These are phyloP conservation scores for Stachybotrys echinatus DNA, from an alignment of 2,329 filamentous ascomycete species.

Conservation along the genomic window DNA sequence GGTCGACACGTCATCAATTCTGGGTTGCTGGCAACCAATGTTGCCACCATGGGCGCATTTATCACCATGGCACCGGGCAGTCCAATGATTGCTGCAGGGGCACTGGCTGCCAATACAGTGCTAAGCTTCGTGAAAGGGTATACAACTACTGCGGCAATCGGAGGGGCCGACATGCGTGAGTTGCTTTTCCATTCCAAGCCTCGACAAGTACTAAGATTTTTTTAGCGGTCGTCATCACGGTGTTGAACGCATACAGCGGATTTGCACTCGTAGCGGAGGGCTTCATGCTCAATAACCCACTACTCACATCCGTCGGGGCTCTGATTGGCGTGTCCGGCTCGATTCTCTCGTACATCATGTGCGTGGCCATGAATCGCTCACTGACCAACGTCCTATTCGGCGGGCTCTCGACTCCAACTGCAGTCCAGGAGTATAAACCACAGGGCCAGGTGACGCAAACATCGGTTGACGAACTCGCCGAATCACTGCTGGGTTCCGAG, in stretches of 20 bases:
- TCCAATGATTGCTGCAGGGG: slow-evolving; percentile 72
- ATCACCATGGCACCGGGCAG: slow-evolving; percentile 75
- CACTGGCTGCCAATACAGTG: slow-evolving; percentile 68
- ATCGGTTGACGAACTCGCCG: slow-evolving; percentile 73
- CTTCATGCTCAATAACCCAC: slow-evolving; percentile 83
- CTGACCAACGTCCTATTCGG: slow-evolving; percentile 88
- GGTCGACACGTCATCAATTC: slow-evolving; percentile 73
- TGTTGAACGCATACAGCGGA: slow-evolving; percentile 85
- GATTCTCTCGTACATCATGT: slow-evolving; percentile 83
- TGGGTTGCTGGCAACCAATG: slow-evolving; percentile 67
- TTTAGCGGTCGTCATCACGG: slow-evolving; percentile 74
- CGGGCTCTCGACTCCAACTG: slow-evolving; percentile 62
- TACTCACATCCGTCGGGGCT: slow-evolving; percentile 79
- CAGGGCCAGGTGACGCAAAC: slow-evolving; percentile 76
- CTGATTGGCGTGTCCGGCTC: slow-evolving; percentile 86
- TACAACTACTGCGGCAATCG: slow-evolving; percentile 83
- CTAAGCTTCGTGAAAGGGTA: slow-evolving; percentile 83
- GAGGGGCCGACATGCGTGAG: slow-evolving; percentile 83
- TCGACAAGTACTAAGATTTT: slow-evolving; percentile 6
- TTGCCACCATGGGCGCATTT: slow-evolving; percentile 80
- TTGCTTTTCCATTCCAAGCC: slow-evolving; percentile 2
- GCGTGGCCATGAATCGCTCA: slow-evolving; percentile 86
- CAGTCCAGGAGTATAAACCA: slow-evolving; percentile 62
- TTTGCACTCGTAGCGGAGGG: slow-evolving; percentile 88
- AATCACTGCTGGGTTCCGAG: slow-evolving; percentile 69